Evolutionary conservation across 2,329 filamentous ascomycete genomes (phyloP), one percentile per base, ranked within the genome.

Genomic region (Chaetomiaceae sp.): DNA sequence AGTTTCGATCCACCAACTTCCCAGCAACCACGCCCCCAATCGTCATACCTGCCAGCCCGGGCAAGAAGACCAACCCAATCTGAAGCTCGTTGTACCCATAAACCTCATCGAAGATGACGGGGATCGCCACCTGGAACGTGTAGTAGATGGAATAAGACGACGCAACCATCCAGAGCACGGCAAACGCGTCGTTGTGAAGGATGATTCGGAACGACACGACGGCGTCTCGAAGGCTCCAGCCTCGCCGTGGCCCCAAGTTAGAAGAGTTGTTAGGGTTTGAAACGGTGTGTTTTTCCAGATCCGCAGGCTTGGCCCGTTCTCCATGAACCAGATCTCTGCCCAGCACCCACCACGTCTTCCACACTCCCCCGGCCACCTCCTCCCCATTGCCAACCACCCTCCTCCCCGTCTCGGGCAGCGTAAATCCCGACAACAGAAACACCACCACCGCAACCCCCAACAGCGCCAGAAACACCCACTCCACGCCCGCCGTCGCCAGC

Each of bases 401-500:
- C 12, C 75, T 70, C 44, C 72, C 72, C 8, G 75, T 78, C 61
- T 79, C 75, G 0, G 80, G 82, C 5, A 82, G 68, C 5, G 77
- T 58, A 44, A 77, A 74, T 0, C 77, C 71, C 2, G 80, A 53
- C 34, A 80, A 62, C 63, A 74, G 77, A 1, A 69, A 65, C 10
- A 30, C n/a, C 16, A 40, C 47, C 2, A 64, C 58, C 19, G 70
- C 67, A 14, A 75, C 62, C 19, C 85, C 78, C 14, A 76, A 69
- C 41, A 82, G 68, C 53, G 83, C 82, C 79, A 80, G 83, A 58
- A 85, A 84, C 45, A 75, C 69, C 82, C 82, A 85, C 14, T 76
- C 78, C 0, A 81, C 69, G 53, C 74, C 82, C 49, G 13, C 41
- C 12, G 82, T 58, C 20, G 21, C 20, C 19, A 40, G 27, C 10